Percentiles rank a stretch among this genome's conserved stretches.
phyloP scores from a whole-genome alignment of 805 yeast species.

The Yarrowia sp. region DNA sequence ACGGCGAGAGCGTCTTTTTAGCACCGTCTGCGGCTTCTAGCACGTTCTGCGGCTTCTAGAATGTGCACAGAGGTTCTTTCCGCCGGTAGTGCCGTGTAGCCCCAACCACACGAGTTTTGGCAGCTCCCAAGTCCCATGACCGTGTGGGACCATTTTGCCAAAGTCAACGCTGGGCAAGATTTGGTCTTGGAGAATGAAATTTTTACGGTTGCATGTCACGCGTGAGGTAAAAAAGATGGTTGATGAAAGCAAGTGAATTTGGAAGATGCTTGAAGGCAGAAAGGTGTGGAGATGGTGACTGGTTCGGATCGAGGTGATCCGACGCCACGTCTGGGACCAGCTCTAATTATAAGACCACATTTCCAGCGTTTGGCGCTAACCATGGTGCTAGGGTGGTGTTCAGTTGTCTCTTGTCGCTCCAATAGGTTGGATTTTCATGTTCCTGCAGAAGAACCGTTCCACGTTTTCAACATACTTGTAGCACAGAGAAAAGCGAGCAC shows the following conservation, averaged over 20 bases:
- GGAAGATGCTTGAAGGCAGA: too few relatives aligned
- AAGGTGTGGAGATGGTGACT: too few relatives aligned
- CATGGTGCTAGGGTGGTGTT: too few relatives aligned
- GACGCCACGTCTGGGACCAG: too few relatives aligned
- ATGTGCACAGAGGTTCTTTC: neutral
- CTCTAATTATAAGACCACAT: too few relatives aligned
- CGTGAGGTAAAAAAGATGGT: neutral
- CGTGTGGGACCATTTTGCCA: conserved; percentile 7
- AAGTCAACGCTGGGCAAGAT: neutral
- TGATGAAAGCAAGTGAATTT: too few relatives aligned
- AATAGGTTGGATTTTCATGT: too few relatives aligned
- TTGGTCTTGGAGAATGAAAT: neutral
- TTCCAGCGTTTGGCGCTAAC: too few relatives aligned
- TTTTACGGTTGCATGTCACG: conserved; percentile 3
- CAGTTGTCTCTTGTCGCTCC: too few relatives aligned
- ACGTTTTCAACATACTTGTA: too few relatives aligned
- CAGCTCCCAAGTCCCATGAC: neutral
- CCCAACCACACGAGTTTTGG: neutral
- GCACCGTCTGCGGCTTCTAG: conserved; percentile 5
- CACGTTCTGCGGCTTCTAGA: conserved; percentile 5
- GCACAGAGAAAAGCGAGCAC: neutral
- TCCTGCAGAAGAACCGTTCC: too few relatives aligned
- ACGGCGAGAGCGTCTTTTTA: neutral
- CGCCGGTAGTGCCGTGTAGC: neutral
- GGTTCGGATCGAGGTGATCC: too few relatives aligned